Evolutionary conservation across 805 yeast genomes (phyloP), one percentile per base, ranked within the genome.

Genomic region (Lachancea sp.): DNA sequence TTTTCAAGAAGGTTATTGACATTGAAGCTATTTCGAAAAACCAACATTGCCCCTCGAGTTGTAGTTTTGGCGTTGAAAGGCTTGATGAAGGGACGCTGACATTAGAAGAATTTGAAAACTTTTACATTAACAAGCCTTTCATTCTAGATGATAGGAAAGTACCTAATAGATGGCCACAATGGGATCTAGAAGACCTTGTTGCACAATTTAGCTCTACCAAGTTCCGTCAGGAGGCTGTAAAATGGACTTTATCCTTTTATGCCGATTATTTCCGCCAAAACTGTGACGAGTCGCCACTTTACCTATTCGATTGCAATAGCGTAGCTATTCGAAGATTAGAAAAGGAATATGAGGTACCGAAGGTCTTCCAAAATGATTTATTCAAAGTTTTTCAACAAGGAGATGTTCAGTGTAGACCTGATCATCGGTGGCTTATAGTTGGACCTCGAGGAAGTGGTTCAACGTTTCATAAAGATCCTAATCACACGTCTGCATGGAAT

Each of bases 401-500:
- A 12, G 46, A 47, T 4, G 40, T 56, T 13, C 60, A 63, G 12
- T 79, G 83, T 50, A 68, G 96, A 36, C 97, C 97, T 1, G 96
- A 88, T 60, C 82, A 83, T 58, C 74, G 90, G n/a, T 88, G 97
- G 97, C 65, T 88, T 17, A 89, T 89, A 34, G 72, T 83, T 6
- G 97, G 97, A 0, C 88, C 95, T 2, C 68, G 65, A 16, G 63
- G 94, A 36, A 78, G 87, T 6, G 97, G 96, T 0, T 84, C 95
- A 1, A 83, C 94, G 0, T 88, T 87, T 60, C 97, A 88, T 60
- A 88, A 89, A 52, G 97, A 88, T 55, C 97, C 97, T 6, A 88
- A 88, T 56, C 75, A 77, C 33, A 89, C 96, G 0, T 77, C 83
- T 38, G 96, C 96, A 0, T 88, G 96, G 96, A 88, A 88, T 58